Base-by-base conservation (phyloP, 768 basidiomycete genomes). In the Pleurotus djamor region DNA sequence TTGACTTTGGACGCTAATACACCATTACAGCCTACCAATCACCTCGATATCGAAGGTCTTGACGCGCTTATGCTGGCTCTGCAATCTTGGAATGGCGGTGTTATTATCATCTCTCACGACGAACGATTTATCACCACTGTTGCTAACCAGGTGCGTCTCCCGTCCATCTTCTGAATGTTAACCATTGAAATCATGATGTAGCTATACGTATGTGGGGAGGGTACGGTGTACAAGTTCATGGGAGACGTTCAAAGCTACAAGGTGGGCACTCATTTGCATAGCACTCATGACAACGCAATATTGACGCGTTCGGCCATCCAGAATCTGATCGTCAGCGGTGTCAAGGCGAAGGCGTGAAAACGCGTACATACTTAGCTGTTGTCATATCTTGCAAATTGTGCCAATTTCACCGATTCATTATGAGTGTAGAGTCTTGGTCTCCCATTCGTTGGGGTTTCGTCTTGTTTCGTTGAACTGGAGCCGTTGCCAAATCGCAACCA, bases 31-130 rank as follows among this genome's bases (percentile, higher is more conserved):
- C 94, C 94, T 58, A 94, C 94, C 66, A 96, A 96, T 80, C 96
- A 96, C 74, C 78, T 96, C 68, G 95, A 96, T 89, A 94, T 96
- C 61, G 92, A 94, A 86, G 96, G 96, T 83, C 82, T 98, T 55
- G 97, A 99, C 68, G 97, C 95, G 1, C 78, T 98, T 55, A 97
- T 98, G 89, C 72, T 80, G 4, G 97, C 93, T 4, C 68, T 92
- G 61, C 77, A 81, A 61, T 75, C 76, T 9, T 96, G 90, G 91
- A 94, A 93, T 64, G 94, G 94, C 7, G 94, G 94, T 34, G 92
- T 96, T 5, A 95, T 96, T 62, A 79, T 94, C 64, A 94, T 95
- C 65, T 94, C 92, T 62, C 96, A 97, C 83, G 96, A 98, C 79
- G 94, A 96, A 69, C 79, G 93, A 52, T 98, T 96, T 71, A 96